These are phyloP conservation scores for Aspergillus conjunctus DNA, from an alignment of 495 filamentous ascomycete genomes.

Conservation along the genomic window DNA sequence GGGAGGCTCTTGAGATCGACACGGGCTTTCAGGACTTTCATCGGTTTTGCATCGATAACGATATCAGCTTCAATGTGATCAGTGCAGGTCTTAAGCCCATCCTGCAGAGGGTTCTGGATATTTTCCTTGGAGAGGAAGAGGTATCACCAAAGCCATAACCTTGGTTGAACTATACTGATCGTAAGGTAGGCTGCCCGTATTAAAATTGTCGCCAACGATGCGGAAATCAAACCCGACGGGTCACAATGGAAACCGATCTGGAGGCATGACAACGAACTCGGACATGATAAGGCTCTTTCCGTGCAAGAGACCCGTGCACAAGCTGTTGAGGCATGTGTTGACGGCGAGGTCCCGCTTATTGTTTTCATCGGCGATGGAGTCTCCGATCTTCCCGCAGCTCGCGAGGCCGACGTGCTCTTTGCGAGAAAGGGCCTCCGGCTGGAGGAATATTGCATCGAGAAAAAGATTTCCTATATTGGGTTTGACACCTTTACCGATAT, in stretches of 20 bases:
- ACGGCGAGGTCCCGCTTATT: slow-evolving; percentile 68
- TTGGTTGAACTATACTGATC: neutral
- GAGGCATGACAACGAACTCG: slow-evolving; percentile 67
- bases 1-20: slow-evolving; percentile 64
- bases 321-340: slow-evolving; percentile 54
- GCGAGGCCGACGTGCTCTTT: slow-evolving; percentile 77
- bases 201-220: slow-evolving; percentile 74
- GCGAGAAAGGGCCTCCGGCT: slow-evolving; percentile 67
- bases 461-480: slow-evolving; percentile 62
- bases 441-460: slow-evolving; percentile 70
- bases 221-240: slow-evolving; percentile 59
- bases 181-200: slow-evolving; percentile 56
- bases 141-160: slow-evolving; percentile 23
- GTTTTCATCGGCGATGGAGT: slow-evolving; percentile 81
- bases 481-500: slow-evolving; percentile 73
- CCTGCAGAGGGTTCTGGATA: slow-evolving; percentile 61
- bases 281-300: slow-evolving; percentile 70
- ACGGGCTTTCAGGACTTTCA: slow-evolving; percentile 68
- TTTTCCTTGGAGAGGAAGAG: slow-evolving; percentile 63
- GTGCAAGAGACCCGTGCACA: slow-evolving; percentile 61
- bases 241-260: slow-evolving; percentile 69
- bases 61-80: slow-evolving; percentile 74
- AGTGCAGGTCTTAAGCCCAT: slow-evolving; percentile 72
- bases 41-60: slow-evolving; percentile 62
- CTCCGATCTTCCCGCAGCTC: slow-evolving; percentile 71